Conservation (phyloP, 164 flowering plant genomes). For the Tetracentron sinense region DNA sequence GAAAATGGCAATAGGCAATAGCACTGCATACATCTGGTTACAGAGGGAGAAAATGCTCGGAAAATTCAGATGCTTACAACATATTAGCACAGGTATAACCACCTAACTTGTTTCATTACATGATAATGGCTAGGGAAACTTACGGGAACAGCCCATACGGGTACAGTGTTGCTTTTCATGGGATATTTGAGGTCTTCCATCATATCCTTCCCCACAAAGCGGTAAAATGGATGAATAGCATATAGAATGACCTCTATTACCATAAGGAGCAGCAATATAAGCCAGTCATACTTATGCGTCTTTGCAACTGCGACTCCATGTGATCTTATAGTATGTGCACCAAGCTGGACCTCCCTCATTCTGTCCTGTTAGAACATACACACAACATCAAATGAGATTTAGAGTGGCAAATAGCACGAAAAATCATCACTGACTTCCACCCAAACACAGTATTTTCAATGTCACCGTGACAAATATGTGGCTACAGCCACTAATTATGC, state of each 20-base stretch:
- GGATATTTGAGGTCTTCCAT: slow-evolving; percentile 79
- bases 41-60: slow-evolving; percentile 4
- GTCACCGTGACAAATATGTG: background rate
- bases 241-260: background rate
- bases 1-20: slow-evolving; percentile 53
- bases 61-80: slow-evolving; percentile 1
- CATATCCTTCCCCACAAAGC: slow-evolving; percentile 79
- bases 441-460: background rate
- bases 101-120: background rate
- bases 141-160: slow-evolving; percentile 86
- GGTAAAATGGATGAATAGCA: slow-evolving; percentile 66
- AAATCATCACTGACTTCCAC: background rate
- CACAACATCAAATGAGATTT: background rate
- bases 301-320: too few species aligned
- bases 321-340: too few species aligned
- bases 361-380: slow-evolving; percentile 14
- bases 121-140: slow-evolving; percentile 26
- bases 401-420: background rate
- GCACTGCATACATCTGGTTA: slow-evolving; percentile 38
- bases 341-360: too few species aligned
- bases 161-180: slow-evolving; percentile 63
- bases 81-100: background rate
- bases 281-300: too few species aligned
- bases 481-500: background rate
- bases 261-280: too few species aligned